A percentile compares a stretch with the other conserved stretches of the same genome.
phyloP scores from a whole-genome alignment of 345 rosid species.

The Rubroshorea leprosula region DNA sequence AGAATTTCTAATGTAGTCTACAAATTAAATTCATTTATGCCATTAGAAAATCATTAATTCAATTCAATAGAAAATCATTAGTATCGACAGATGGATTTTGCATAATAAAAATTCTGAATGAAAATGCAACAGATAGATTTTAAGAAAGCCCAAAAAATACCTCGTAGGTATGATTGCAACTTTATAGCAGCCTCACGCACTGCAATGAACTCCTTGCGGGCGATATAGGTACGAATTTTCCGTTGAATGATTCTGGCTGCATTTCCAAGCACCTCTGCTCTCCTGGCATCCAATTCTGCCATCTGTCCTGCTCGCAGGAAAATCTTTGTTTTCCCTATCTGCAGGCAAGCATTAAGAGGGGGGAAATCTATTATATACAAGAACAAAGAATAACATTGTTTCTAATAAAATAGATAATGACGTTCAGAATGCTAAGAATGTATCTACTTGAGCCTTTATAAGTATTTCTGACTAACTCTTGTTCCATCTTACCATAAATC shows the following conservation, averaged over 20 bases:
- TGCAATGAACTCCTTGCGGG: slow-evolving; percentile 61
- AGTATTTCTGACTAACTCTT: too few species aligned
- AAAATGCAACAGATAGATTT: slow-evolving; percentile 3
- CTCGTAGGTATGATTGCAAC: slow-evolving; percentile 74
- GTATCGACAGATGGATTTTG: not conserved
- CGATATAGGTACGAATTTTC: slow-evolving; percentile 65
- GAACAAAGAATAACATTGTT: not conserved
- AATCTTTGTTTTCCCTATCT: slow-evolving; percentile 88
- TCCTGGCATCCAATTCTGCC: slow-evolving; percentile 98
- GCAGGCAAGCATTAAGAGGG: slow-evolving; percentile 24
- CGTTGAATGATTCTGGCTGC: slow-evolving; percentile 90
- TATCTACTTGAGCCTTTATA: not conserved
- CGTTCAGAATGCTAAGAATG: slow-evolving; percentile 8
- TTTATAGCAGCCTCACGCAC: slow-evolving; percentile 60
- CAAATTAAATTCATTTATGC: not conserved
- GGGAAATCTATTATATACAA: not conserved
- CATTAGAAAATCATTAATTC: too few species aligned
- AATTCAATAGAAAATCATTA: too few species aligned
- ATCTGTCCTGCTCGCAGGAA: slow-evolving; percentile 99
- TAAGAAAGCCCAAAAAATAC: slow-evolving; percentile 32
- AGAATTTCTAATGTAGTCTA: too few species aligned
- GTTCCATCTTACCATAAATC: too few species aligned
- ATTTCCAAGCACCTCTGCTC: slow-evolving; percentile 90
- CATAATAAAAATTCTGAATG: slow-evolving; percentile 2
- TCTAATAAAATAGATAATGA: not conserved